These are phyloP conservation scores for Phialophora chinensis DNA, from an alignment of 2,329 filamentous ascomycete genomes.

Conservation along the genomic window DNA sequence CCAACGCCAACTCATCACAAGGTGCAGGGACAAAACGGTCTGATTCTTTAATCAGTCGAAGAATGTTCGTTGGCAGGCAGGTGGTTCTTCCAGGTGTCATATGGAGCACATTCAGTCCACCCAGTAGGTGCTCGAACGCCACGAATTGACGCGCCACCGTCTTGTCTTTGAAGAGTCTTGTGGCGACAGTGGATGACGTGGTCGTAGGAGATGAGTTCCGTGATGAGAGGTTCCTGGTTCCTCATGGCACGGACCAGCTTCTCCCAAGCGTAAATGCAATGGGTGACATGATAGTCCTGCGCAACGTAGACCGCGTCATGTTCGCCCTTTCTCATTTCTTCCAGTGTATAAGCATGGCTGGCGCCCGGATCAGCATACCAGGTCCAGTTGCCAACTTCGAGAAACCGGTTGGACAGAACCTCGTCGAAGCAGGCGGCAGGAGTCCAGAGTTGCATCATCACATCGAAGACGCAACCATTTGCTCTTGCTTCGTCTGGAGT, in stretches of 20 bases:
- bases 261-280: slow-evolving; percentile 41
- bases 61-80: slow-evolving; percentile 37
- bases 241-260: slow-evolving; percentile 39
- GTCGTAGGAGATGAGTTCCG: slow-evolving; percentile 40
- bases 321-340: slow-evolving; percentile 38
- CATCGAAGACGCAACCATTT: slow-evolving; percentile 38
- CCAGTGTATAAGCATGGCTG: slow-evolving; percentile 25
- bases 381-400: slow-evolving; percentile 39
- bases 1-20: neutral
- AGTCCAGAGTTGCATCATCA: slow-evolving; percentile 41
- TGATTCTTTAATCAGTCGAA: slow-evolving; percentile 24
- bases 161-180: slow-evolving; percentile 38
- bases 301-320: slow-evolving; percentile 39
- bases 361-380: slow-evolving; percentile 37
- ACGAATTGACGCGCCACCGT: slow-evolving; percentile 34
- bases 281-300: slow-evolving; percentile 38
- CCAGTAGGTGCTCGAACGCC: slow-evolving; percentile 39
- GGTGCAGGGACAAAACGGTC: neutral
- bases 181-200: slow-evolving; percentile 40
- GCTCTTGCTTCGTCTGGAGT: slow-evolving; percentile 34
- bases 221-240: slow-evolving; percentile 36
- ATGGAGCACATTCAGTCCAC: slow-evolving; percentile 37
- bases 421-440: slow-evolving; percentile 37
- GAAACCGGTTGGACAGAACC: slow-evolving; percentile 36
- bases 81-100: slow-evolving; percentile 37